Evolutionary conservation across 2,329 filamentous ascomycete genomes (phyloP).

Genomic region (Fusarium armeniacum): DNA sequence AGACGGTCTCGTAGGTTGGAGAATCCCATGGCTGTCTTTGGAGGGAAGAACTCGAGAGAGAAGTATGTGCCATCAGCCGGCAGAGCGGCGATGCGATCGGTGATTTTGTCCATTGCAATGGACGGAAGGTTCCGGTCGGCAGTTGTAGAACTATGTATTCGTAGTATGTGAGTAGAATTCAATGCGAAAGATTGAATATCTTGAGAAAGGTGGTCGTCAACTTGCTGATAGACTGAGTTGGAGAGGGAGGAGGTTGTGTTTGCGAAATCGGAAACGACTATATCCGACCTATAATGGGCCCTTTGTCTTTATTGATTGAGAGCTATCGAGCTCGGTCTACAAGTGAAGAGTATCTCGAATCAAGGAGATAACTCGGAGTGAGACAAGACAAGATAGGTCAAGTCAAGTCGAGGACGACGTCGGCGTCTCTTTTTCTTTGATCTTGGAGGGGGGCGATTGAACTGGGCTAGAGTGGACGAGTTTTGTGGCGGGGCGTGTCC

Average conservation of each 20-base stretch:
- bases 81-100: conserved; percentile 93
- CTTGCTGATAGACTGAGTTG: neutral
- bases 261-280: conserved; percentile 17
- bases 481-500: conserved; percentile 51
- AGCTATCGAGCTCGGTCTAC: conserved; percentile 7
- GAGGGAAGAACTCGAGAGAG: conserved; percentile 99
- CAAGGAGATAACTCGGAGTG: conserved; percentile 43
- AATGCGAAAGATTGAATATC: conserved; percentile 30
- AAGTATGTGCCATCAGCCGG: conserved; percentile 87
- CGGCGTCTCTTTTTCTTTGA: conserved; percentile 25
- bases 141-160: neutral
- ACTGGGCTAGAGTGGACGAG: conserved; percentile 25
- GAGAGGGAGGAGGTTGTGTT: conserved; percentile 8
- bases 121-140: neutral
- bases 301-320: conserved; percentile 28
- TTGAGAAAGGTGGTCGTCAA: conserved; percentile 22
- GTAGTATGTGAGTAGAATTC: neutral
- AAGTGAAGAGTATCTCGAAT: conserved; percentile 7
- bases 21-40: conserved; percentile 96
- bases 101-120: conserved; percentile 83
- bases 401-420: conserved; percentile 21
- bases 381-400: conserved; percentile 15
- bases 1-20: conserved; percentile 93
- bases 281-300: neutral
- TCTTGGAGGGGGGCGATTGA: conserved; percentile 33